Evolutionary conservation across 805 yeast species (phyloP).

Genomic region (Yarrowia deformans): DNA sequence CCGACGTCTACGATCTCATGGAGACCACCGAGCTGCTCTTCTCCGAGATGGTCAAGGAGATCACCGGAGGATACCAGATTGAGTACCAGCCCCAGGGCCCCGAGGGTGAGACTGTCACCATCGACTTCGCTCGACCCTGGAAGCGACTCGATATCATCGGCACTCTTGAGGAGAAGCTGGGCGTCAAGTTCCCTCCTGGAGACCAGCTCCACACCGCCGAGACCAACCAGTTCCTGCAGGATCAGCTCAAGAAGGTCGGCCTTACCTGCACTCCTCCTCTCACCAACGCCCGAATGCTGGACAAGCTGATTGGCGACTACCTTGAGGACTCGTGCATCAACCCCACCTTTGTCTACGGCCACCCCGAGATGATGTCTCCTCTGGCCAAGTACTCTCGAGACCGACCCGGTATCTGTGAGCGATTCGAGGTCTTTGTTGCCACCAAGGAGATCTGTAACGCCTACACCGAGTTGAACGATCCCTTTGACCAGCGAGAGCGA

Average conservation of each 20-base stretch:
- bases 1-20: constrained; percentile 96
- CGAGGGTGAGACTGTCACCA: constrained; percentile 71
- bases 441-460: constrained; percentile 98
- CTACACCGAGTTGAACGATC: constrained; percentile 98
- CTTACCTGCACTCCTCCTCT: constrained; percentile 90
- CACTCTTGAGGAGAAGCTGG: constrained; percentile 84
- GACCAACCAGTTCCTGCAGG: constrained; percentile 88
- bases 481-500: constrained; percentile 96
- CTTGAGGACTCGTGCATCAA: constrained; percentile 89
- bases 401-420: constrained; percentile 93
- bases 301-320: constrained; percentile 94
- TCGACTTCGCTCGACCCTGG: constrained; percentile 97
- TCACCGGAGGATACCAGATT: constrained; percentile 87
- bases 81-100: constrained; percentile 95
- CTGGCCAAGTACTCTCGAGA: constrained; percentile 95
- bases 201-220: constrained; percentile 92
- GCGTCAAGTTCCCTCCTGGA: constrained; percentile 94
- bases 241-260: constrained; percentile 76
- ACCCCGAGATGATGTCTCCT: constrained; percentile 99
- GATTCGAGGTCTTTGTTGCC: constrained; percentile 98
- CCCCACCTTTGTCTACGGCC: constrained; percentile 98
- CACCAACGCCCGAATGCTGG: constrained; percentile 98
- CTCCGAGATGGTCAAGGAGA: constrained; percentile 96
- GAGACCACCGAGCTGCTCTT: constrained; percentile 85
- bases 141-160: constrained; percentile 98